phyloP scores from a whole-genome alignment of 2,329 filamentous ascomycete genomes.

The Aspergillus sp. region DNA sequence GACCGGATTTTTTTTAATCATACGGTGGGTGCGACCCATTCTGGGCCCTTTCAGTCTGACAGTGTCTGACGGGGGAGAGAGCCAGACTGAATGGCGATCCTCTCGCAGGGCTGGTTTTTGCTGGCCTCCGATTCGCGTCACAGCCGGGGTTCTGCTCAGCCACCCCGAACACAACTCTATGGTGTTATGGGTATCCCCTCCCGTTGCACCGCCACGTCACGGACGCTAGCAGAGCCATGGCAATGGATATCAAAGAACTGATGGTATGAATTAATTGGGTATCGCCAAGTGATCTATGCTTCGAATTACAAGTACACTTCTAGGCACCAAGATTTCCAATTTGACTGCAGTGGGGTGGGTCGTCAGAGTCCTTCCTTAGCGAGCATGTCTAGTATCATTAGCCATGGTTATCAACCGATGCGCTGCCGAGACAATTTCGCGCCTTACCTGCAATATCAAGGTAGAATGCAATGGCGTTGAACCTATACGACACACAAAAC shows the following conservation, averaged over 20 bases:
- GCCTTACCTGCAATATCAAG: slow-evolving; percentile 63
- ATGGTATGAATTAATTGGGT: slow-evolving; percentile 8
- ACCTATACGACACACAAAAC: slow-evolving; percentile 44
- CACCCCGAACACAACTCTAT: not conserved
- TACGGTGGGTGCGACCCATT: not conserved
- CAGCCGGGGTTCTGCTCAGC: not conserved
- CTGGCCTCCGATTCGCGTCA: not conserved
- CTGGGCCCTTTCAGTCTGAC: not conserved
- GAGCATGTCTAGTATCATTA: slow-evolving; percentile 58
- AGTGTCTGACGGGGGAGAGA: not conserved
- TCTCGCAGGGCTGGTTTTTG: slow-evolving; percentile 11
- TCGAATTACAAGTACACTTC: slow-evolving; percentile 7
- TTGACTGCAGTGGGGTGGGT: not conserved
- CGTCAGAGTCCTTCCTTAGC: slow-evolving; percentile 62
- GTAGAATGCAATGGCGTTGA: slow-evolving; percentile 67
- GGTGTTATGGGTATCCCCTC: not conserved
- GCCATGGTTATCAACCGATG: slow-evolving; percentile 6
- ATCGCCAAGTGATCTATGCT: slow-evolving; percentile 8
- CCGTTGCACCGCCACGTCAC: slow-evolving; percentile 7
- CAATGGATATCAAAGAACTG: not conserved
- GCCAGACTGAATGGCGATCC: slow-evolving; percentile 3
- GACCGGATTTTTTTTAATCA: not conserved
- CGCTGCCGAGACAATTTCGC: slow-evolving; percentile 3
- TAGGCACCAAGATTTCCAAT: slow-evolving; percentile 24
- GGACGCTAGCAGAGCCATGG: not conserved